Percentiles rank a stretch among this genome's conserved stretches.
phyloP scores from a whole-genome alignment of 805 yeast genomes.

The Lachancea thermotolerans region DNA sequence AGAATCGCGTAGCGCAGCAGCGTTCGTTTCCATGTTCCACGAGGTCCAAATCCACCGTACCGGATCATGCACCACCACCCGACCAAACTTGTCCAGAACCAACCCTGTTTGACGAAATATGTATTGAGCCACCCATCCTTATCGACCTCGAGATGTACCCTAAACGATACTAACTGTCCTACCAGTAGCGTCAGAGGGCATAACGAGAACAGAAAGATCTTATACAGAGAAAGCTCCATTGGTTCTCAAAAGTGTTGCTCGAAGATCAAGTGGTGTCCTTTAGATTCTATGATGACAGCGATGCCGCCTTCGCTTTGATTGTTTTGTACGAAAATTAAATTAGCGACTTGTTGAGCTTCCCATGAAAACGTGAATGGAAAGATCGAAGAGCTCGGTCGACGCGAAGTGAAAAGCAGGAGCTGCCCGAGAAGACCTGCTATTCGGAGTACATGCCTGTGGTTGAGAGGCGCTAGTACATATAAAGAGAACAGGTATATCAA shows the following conservation, averaged over 20 bases:
- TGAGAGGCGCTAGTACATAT: no score
- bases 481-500: not conserved
- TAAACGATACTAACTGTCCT: slow-evolving; percentile 39
- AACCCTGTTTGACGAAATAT: slow-evolving; percentile 78
- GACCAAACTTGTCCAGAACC: slow-evolving; percentile 77
- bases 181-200: slow-evolving; percentile 40
- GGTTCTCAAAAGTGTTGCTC: not conserved
- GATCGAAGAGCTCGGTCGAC: no score
- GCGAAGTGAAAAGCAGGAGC: no score
- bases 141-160: slow-evolving; percentile 21
- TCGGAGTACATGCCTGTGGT: no score
- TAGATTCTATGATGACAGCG: not conserved
- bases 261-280: not conserved
- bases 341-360: no score
- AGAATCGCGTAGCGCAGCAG: slow-evolving; percentile 41
- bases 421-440: no score
- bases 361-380: no score
- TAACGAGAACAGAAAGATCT: slow-evolving; percentile 10
- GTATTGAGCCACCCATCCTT: slow-evolving; percentile 68
- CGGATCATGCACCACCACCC: slow-evolving; percentile 21
- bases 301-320: not conserved
- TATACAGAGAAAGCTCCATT: slow-evolving; percentile 3
- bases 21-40: slow-evolving; percentile 5
- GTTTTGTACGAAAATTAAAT: not conserved
- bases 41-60: slow-evolving; percentile 7